Conservation (phyloP, 345 rosid genomes). For the Ceriops zippeliana region DNA sequence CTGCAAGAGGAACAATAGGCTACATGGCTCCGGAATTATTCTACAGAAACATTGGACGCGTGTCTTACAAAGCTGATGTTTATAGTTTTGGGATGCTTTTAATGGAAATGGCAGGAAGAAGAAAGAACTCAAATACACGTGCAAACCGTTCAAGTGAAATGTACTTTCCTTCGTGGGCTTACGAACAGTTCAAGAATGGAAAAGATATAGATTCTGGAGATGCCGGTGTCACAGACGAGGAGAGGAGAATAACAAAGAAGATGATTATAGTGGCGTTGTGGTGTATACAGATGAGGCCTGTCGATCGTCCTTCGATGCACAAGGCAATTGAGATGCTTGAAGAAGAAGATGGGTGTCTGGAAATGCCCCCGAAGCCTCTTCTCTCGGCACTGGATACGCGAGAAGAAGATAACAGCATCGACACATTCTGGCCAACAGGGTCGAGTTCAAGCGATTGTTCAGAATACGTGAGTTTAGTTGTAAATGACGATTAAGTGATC, state of each 20-base stretch:
- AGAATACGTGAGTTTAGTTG: not conserved
- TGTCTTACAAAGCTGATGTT: not conserved
- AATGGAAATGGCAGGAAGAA: not conserved
- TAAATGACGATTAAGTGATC: not conserved
- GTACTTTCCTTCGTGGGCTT: not conserved
- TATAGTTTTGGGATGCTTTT: conserved; percentile 1
- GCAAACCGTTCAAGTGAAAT: not conserved
- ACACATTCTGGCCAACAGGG: not conserved
- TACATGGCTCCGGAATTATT: not conserved
- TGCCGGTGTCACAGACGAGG: not conserved
- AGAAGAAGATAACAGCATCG: not conserved
- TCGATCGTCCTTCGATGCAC: not conserved
- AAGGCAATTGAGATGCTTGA: not conserved
- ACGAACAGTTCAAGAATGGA: not conserved
- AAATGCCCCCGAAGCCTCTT: not conserved
- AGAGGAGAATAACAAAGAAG: not conserved
- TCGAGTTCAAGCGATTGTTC: not conserved
- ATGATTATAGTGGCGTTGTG: not conserved
- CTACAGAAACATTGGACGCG: not conserved
- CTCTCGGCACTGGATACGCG: not conserved
- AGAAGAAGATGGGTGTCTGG: not conserved
- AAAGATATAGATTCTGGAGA: not conserved
- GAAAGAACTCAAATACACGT: not conserved
- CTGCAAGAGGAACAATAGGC: not conserved
- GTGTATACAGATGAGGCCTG: not conserved